A percentile compares a stretch with the other conserved stretches of the same genome.
These are phyloP conservation scores for Apiospora pterosperma DNA, from an alignment of 2,329 filamentous ascomycete genomes.

Conservation along the genomic window DNA sequence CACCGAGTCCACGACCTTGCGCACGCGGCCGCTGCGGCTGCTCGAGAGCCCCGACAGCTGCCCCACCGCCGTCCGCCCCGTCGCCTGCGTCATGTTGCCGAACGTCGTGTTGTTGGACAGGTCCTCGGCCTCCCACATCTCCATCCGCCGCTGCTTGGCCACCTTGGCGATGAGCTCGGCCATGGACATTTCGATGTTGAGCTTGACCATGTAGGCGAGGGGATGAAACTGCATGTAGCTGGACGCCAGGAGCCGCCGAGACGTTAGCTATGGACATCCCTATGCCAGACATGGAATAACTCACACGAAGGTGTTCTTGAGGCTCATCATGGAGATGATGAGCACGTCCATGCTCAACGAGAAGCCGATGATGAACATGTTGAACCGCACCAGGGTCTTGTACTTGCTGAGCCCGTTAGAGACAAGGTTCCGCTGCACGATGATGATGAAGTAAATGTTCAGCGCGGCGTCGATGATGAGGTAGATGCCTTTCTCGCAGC, in stretches of 20 bases:
- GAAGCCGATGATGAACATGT: slow-evolving; percentile 40
- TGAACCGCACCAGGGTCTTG: slow-evolving; percentile 40
- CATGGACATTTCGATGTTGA: slow-evolving; percentile 53
- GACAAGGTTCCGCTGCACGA: slow-evolving; percentile 41
- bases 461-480: slow-evolving; percentile 43
- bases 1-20: not conserved
- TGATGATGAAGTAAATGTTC: slow-evolving; percentile 47
- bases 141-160: not conserved
- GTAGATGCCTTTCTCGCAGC: slow-evolving; percentile 48
- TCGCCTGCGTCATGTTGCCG: not conserved
- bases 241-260: too few species aligned
- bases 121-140: not conserved
- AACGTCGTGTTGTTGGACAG: not conserved
- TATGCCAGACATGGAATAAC: too few species aligned
- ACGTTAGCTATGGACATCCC: too few species aligned
- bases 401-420: slow-evolving; percentile 46
- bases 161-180: slow-evolving; percentile 45
- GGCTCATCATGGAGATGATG: slow-evolving; percentile 41
- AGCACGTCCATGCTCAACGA: slow-evolving; percentile 41
- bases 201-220: slow-evolving; percentile 49
- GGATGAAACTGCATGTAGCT: slow-evolving; percentile 48
- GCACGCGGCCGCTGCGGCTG: not conserved
- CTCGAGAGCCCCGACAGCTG: not conserved
- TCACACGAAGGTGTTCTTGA: slow-evolving; percentile 39
- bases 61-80: not conserved